These are phyloP conservation scores for Evernia prunastri DNA, from an alignment of 495 filamentous ascomycete genomes.

Conservation along the genomic window DNA sequence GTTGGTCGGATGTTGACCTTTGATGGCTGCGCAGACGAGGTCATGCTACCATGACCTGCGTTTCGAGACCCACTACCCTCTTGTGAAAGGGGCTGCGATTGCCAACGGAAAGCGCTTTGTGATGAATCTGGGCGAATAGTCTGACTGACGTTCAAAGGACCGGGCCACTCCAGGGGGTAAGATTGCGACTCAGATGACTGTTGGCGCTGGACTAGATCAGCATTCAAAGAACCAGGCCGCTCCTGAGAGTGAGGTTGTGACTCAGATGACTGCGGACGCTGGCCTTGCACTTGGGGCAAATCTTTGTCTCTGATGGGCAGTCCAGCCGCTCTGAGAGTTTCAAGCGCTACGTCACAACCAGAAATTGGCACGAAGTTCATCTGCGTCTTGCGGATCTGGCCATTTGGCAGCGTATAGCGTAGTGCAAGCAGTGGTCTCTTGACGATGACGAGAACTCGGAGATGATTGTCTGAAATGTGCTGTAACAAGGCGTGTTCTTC, in stretches of 20 bases:
- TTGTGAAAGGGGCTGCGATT: conserved; percentile 1
- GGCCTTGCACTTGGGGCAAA: background rate
- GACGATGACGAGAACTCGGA: conserved; percentile 16
- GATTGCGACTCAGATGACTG: background rate
- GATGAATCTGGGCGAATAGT: background rate
- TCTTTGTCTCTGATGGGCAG: conserved; percentile 23
- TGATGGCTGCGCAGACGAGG: background rate
- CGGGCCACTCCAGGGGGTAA: background rate
- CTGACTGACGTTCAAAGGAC: background rate
- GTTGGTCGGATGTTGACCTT: background rate
- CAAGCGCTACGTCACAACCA: conserved; percentile 18
- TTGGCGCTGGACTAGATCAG: background rate
- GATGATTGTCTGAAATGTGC: conserved; percentile 17
- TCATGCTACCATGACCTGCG: background rate
- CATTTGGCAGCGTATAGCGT: conserved; percentile 22
- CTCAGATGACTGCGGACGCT: background rate
- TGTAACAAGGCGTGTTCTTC: conserved; percentile 14
- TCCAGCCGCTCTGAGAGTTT: conserved; percentile 13
- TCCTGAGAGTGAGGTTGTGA: background rate
- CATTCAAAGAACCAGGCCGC: background rate
- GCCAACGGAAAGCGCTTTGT: background rate
- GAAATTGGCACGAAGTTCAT: conserved; percentile 20
- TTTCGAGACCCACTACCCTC: background rate
- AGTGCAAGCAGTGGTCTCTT: conserved; percentile 21
- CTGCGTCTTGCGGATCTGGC: conserved; percentile 26